These are phyloP conservation scores for Neonectria punicea DNA, from an alignment of 2,329 filamentous ascomycete species.

Conservation along the genomic window DNA sequence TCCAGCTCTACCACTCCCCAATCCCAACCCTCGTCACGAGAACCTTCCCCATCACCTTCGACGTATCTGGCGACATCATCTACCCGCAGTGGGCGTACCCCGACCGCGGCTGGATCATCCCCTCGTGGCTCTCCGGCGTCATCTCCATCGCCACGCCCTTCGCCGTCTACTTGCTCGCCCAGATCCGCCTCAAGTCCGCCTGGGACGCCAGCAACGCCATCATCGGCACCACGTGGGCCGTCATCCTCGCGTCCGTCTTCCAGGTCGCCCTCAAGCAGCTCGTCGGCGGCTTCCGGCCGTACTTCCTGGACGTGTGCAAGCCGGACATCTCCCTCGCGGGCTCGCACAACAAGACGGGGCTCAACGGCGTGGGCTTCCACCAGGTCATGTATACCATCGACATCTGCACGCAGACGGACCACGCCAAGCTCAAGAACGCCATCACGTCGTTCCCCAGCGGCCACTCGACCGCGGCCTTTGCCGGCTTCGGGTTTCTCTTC, in stretches of 20 bases:
- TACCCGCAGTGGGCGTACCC: conserved; percentile 74
- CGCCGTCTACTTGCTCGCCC: conserved; percentile 64
- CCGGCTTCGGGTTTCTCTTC: conserved; percentile 71
- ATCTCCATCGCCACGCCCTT: conserved; percentile 68
- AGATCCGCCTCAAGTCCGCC: conserved; percentile 66
- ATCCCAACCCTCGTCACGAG: conserved; percentile 65
- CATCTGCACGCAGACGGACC: conserved; percentile 67
- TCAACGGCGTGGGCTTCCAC: conserved; percentile 61
- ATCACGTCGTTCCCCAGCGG: conserved; percentile 76
- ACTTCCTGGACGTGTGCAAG: conserved; percentile 73
- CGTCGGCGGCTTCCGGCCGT: conserved; percentile 71
- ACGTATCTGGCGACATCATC: conserved; percentile 67
- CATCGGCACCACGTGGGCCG: conserved; percentile 68
- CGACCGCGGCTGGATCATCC: conserved; percentile 69
- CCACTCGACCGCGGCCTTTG: conserved; percentile 72
- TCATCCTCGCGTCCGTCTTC: conserved; percentile 69
- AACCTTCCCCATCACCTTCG: conserved; percentile 71
- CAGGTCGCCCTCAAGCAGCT: conserved; percentile 75
- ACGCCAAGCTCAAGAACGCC: conserved; percentile 66
- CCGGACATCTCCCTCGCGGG: conserved; percentile 60
- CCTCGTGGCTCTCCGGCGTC: conserved; percentile 67
- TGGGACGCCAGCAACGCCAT: conserved; percentile 72
- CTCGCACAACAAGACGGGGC: conserved; percentile 53
- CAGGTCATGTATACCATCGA: conserved; percentile 72
- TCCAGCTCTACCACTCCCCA: conserved; percentile 57